Percentiles rank a stretch among this genome's conserved stretches.
phyloP scores from a whole-genome alignment of 495 filamentous ascomycete genomes.

The Hypoxylon perforatum region DNA sequence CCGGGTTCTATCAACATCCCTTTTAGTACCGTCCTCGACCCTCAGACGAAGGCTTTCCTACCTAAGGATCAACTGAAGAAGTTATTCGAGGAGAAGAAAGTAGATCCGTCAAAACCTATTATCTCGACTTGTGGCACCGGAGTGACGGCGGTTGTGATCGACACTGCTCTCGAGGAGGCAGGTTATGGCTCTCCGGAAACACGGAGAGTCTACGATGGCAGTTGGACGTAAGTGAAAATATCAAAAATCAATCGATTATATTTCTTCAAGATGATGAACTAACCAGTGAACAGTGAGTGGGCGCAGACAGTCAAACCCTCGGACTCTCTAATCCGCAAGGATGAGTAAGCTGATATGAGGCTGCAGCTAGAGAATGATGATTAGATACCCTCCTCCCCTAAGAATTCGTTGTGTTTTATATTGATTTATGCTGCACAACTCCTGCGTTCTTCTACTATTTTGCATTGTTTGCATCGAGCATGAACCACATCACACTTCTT shows the following conservation, averaged over 20 bases:
- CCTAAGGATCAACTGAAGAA: constrained; percentile 74
- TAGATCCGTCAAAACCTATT: constrained; percentile 85
- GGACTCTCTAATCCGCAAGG: constrained; percentile 53
- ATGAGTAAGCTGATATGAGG: constrained; percentile 27
- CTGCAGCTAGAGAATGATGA: constrained; percentile 25
- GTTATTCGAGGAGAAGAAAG: constrained; percentile 79
- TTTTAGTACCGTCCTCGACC: constrained; percentile 81
- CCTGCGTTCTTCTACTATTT: constrained; percentile 5
- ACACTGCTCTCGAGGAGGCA: constrained; percentile 84
- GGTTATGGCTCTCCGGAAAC: constrained; percentile 74
- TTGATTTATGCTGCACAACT: constrained; percentile 17
- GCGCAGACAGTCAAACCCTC: constrained; percentile 68
- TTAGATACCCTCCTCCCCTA: constrained; percentile 40
- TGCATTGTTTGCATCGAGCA: constrained; percentile 24
- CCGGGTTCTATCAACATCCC: constrained; percentile 88
- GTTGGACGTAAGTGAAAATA: constrained; percentile 85
- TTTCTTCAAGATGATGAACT: constrained; percentile 9
- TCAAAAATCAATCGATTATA: neutral
- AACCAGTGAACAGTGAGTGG: constrained; percentile 70
- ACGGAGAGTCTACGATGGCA: constrained; percentile 90
- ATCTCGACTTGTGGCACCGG: constrained; percentile 93
- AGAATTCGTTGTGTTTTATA: constrained; percentile 29
- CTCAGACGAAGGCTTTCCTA: constrained; percentile 82
- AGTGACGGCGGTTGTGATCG: constrained; percentile 92
- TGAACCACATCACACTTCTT: constrained; percentile 24